Conservation (phyloP, 2,329 filamentous ascomycete species). For the Tolypocladium sp. region DNA sequence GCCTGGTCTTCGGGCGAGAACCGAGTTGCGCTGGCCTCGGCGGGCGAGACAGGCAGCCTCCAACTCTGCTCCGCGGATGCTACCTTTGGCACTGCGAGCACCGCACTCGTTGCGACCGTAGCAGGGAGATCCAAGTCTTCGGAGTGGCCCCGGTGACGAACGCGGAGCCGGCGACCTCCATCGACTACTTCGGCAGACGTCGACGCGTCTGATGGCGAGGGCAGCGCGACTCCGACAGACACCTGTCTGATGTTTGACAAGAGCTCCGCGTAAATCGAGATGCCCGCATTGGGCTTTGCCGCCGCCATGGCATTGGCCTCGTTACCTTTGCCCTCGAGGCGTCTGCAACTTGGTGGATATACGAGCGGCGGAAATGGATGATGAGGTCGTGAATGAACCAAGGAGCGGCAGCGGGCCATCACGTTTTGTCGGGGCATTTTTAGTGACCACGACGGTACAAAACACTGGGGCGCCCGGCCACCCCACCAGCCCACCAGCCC, state of each 20-base stretch:
- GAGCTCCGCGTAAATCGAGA: conserved; percentile 53
- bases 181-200: conserved; percentile 34
- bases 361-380: not conserved
- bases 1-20: conserved; percentile 26
- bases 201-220: conserved; percentile 29
- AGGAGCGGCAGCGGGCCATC: not conserved
- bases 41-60: conserved; percentile 37
- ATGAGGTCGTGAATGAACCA: not conserved
- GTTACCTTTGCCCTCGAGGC: not conserved
- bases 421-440: not conserved
- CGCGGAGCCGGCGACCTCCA: conserved; percentile 33
- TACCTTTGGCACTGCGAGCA: conserved; percentile 26
- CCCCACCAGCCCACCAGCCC: not conserved
- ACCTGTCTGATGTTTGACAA: conserved; percentile 56
- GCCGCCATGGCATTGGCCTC: conserved; percentile 7
- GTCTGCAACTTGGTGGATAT: not conserved
- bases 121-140: conserved; percentile 33
- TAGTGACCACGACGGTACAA: not conserved
- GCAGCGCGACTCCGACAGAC: conserved; percentile 45
- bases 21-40: conserved; percentile 11
- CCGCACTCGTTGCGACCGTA: conserved; percentile 20
- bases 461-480: not conserved
- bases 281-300: conserved; percentile 1
- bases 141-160: conserved; percentile 35
- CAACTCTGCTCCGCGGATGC: conserved; percentile 34